phyloP scores from a whole-genome alignment of 1,284 basidiomycete genomes.

The Veloboletus limbatus region DNA sequence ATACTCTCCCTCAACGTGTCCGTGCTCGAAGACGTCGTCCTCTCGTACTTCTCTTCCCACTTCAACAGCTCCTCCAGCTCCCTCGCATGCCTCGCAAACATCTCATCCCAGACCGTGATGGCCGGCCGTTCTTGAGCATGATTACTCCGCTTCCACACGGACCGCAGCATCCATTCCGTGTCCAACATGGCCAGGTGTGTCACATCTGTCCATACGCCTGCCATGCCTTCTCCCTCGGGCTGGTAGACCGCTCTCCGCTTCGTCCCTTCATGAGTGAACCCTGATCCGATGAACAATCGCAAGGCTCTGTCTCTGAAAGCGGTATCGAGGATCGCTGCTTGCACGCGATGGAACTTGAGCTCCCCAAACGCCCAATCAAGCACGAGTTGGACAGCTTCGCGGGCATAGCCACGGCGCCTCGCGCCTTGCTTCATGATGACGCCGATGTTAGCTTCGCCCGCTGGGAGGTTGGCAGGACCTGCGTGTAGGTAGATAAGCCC shows the following conservation, averaged over 20 bases:
- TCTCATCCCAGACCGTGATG: constrained; percentile 57
- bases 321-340: constrained; percentile 47
- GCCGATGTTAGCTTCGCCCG: constrained; percentile 51
- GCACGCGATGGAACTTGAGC: constrained; percentile 52
- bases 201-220: constrained; percentile 50
- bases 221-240: constrained; percentile 35
- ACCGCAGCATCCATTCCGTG: constrained; percentile 54
- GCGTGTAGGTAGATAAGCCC: constrained; percentile 48
- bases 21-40: constrained; percentile 29
- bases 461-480: constrained; percentile 25
- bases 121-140: constrained; percentile 23
- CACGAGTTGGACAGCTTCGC: constrained; percentile 43
- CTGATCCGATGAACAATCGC: constrained; percentile 44
- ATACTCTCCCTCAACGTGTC: constrained; percentile 31
- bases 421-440: constrained; percentile 41
- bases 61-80: constrained; percentile 55
- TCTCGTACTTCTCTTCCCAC: constrained; percentile 43
- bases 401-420: constrained; percentile 43
- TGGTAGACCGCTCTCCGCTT: constrained; percentile 50
- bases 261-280: constrained; percentile 59
- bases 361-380: constrained; percentile 49
- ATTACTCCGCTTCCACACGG: constrained; percentile 3
- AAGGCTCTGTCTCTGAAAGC: constrained; percentile 40
- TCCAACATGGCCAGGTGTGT: constrained; percentile 58
- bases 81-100: constrained; percentile 54